These are phyloP conservation scores for Coemansia sp. DNA, from an alignment of 192 early-diverging fungal genomes.

Conservation along the genomic window DNA sequence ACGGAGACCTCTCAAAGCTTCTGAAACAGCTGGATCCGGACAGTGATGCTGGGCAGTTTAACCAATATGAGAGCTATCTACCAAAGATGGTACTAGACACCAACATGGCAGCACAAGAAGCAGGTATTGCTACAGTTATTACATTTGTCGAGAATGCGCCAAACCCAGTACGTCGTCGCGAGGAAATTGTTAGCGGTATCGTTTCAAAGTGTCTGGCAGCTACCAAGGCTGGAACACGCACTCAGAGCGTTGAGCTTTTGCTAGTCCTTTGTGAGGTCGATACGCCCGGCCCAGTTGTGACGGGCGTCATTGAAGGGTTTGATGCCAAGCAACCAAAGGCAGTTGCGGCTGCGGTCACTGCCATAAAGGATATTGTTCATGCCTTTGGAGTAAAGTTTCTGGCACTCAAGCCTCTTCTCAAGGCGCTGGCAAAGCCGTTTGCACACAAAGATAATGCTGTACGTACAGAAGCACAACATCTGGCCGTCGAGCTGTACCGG, in stretches of 20 bases:
- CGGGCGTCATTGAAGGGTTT: slow-evolving; percentile 70
- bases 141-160: slow-evolving; percentile 81
- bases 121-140: slow-evolving; percentile 71
- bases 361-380: slow-evolving; percentile 61
- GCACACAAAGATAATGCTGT: slow-evolving; percentile 92
- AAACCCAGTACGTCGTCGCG: slow-evolving; percentile 65
- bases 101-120: slow-evolving; percentile 89
- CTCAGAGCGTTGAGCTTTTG: slow-evolving; percentile 74
- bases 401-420: slow-evolving; percentile 80
- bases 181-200: slow-evolving; percentile 66
- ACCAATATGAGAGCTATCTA: slow-evolving; percentile 66
- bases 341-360: slow-evolving; percentile 68
- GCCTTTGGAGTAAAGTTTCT: slow-evolving; percentile 80
- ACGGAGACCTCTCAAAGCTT: slow-evolving; percentile 71
- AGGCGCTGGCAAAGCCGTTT: slow-evolving; percentile 85
- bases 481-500: slow-evolving; percentile 86
- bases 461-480: slow-evolving; percentile 72
- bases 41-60: slow-evolving; percentile 60
- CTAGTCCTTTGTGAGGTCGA: slow-evolving; percentile 90
- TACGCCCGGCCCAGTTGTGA: slow-evolving; percentile 77
- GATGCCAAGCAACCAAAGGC: slow-evolving; percentile 90
- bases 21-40: slow-evolving; percentile 66
- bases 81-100: slow-evolving; percentile 82
- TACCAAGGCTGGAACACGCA: slow-evolving; percentile 75
- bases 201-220: slow-evolving; percentile 88